Conservation (phyloP, 495 filamentous ascomycete genomes). For the Penicillium paxilli region DNA sequence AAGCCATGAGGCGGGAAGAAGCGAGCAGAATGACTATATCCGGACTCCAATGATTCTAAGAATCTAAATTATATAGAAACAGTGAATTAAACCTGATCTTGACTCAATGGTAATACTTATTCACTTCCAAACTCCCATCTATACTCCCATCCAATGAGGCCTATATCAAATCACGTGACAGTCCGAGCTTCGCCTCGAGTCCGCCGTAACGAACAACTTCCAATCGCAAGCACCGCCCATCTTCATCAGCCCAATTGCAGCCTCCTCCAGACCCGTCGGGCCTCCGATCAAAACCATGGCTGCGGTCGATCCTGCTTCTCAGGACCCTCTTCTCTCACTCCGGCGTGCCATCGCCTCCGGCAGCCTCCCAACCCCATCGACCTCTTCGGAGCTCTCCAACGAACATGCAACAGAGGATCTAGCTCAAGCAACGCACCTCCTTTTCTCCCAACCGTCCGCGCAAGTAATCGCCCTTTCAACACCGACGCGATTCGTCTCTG, state of each 20-base stretch:
- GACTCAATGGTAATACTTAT: too few species aligned
- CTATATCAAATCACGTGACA: constrained; percentile 8
- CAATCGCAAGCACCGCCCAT: constrained; percentile 7
- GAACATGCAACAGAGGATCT: constrained; percentile 55
- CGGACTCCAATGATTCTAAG: too few species aligned
- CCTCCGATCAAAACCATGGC: constrained; percentile 22
- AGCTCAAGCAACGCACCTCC: constrained; percentile 76
- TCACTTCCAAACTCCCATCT: neutral
- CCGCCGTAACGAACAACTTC: constrained; percentile 8
- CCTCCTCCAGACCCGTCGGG: constrained; percentile 14
- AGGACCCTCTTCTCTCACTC: constrained; percentile 76
- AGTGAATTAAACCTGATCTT: too few species aligned
- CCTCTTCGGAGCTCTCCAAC: constrained; percentile 56
- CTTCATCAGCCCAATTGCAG: constrained; percentile 6
- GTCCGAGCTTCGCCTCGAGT: constrained; percentile 6
- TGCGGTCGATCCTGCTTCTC: constrained; percentile 37
- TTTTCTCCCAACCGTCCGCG: constrained; percentile 65
- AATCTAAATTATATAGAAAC: too few species aligned
- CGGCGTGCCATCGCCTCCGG: constrained; percentile 73
- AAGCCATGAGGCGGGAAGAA: too few species aligned
- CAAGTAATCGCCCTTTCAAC: constrained; percentile 71
- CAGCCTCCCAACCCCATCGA: constrained; percentile 65
- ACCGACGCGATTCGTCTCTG: constrained; percentile 80
- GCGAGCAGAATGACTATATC: too few species aligned
- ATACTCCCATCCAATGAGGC: too few species aligned